Evolutionary conservation across 2,329 filamentous ascomycete species (phyloP), one percentile per base, ranked within the genome.

Genomic region (Pseudogymnoascus sp.): DNA sequence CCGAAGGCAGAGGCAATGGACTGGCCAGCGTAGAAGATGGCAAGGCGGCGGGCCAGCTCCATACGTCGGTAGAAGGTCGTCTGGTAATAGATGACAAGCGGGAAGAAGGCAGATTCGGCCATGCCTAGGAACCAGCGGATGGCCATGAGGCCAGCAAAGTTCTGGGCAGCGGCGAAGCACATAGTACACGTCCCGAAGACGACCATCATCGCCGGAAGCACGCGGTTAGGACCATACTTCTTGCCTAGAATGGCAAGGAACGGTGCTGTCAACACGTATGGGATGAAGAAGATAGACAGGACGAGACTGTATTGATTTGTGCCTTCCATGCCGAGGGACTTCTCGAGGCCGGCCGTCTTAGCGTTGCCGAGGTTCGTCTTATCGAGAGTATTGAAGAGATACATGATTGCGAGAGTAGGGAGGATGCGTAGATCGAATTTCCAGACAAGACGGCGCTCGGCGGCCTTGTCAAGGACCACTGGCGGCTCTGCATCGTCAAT

Each of bases 11-110:
- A 85, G 21, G 89, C 89, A 63, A 92, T 88, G 69, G 88, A 89
- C 23, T 83, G 86, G 0, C 88, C 88, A 0, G 88, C 89, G 68
- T 92, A 92, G 75, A 91, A 91, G 63, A 91, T 76, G 37, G 87
- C 87, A 1, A 91, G 77, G 2, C 88, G 83, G 7, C 88, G 79
- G 5, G 87, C 88, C 2, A 91, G 80, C 71, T 91, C 88, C 33
- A 83, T 84, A 61, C 88, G 81, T 14, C 86, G 82, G 72, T 91
- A 91, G 72, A 91, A 91, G 2, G 80, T 83, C 1, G 82, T 84
- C 60, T 81, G 75, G 65, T 80, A 80, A 65, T 78, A 79, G 63
- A 80, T 79, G 26, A 89, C 86, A 3, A 88, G 74, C 0, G 88
- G 87, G 69, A 89, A 90, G 74, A 90, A 90, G 2, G 82, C 87